Percentiles rank a stretch among this genome's conserved stretches.
These are phyloP conservation scores for Blastocystis sp. DNA, from an alignment of 352 stramenopile species.

Conservation along the genomic window DNA sequence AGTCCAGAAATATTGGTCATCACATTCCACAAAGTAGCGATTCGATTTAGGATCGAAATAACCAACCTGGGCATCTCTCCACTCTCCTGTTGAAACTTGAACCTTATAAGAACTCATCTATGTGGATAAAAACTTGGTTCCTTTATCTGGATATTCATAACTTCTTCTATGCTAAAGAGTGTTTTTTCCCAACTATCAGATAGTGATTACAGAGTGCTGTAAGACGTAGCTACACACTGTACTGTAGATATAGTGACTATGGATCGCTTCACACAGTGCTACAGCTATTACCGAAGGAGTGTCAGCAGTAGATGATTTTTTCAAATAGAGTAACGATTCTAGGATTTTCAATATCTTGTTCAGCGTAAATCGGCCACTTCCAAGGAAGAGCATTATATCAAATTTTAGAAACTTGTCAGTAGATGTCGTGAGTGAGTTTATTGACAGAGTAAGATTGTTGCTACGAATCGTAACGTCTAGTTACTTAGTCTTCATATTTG, in stretches of 20 bases:
- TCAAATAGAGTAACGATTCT: background rate
- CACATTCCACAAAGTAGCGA: constrained; percentile 23
- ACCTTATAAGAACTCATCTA: constrained; percentile 3
- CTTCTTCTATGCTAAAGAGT: background rate
- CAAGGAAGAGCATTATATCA: background rate
- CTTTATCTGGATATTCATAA: background rate
- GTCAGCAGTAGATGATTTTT: background rate
- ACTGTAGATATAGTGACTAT: background rate
- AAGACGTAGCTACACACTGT: background rate
- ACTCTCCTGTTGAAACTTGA: background rate
- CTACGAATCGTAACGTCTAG: background rate
- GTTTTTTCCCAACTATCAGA: background rate
- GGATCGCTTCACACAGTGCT: constrained; percentile 30
- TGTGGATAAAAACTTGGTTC: background rate
- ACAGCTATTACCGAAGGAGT: constrained; percentile 42
- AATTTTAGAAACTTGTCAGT: background rate
- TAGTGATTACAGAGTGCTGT: constrained; percentile 1
- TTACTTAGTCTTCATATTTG: background rate
- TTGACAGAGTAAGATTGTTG: background rate
- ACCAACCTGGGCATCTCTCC: background rate
- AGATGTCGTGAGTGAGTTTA: background rate
- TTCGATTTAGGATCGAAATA: constrained; percentile 11
- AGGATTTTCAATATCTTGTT: constrained; percentile 57
- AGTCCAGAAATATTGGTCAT: background rate
- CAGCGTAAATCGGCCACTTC: background rate